Evolutionary conservation across 768 basidiomycete species (phyloP).

Genomic region (Cyathus striatus): DNA sequence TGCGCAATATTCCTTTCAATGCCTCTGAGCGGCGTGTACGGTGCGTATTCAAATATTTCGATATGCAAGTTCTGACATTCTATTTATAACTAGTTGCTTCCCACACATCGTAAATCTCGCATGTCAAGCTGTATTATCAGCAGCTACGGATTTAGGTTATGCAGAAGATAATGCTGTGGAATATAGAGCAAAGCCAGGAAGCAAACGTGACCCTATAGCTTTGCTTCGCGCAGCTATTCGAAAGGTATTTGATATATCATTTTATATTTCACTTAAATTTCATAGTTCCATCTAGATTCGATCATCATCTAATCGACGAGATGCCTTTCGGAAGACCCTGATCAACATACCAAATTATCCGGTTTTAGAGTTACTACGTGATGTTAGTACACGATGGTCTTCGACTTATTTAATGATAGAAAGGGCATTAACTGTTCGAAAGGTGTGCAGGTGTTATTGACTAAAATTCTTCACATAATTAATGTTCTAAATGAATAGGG

Average conservation of each 20-base stretch:
- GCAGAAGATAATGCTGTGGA: neutral
- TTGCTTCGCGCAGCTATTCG: neutral
- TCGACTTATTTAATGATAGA: neutral
- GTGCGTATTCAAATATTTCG: neutral
- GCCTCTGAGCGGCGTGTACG: neutral
- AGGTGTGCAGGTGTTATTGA: no score
- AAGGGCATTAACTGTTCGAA: neutral
- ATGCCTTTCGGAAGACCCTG: neutral
- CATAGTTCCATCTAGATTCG: neutral
- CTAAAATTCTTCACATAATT: no score
- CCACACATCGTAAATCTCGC: neutral
- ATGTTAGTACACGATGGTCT: conserved; percentile 6
- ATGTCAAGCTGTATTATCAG: neutral
- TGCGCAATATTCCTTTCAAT: neutral
- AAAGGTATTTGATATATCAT: neutral
- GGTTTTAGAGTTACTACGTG: neutral
- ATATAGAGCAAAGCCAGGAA: neutral
- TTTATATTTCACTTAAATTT: neutral
- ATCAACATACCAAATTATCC: neutral
- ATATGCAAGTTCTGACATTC: neutral
- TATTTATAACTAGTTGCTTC: neutral
- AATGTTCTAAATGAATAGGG: no score
- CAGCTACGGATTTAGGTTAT: neutral
- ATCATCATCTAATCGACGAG: neutral
- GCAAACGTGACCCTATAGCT: neutral